Evolutionary conservation across 2,329 filamentous ascomycete species (phyloP).

Genomic region (Monosporascus sp.): DNA sequence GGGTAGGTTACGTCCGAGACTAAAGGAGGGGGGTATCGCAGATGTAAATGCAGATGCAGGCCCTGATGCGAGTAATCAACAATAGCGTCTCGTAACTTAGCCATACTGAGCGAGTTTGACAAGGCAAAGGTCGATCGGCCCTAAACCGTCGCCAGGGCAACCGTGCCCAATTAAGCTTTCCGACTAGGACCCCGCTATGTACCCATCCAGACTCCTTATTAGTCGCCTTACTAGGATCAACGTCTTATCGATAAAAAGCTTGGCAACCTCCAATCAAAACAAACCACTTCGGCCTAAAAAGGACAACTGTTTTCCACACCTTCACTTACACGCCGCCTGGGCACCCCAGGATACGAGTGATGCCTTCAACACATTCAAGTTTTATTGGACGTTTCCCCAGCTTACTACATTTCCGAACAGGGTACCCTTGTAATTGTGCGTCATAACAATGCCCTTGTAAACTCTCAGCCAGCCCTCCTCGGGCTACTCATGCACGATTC

Average conservation of each 20-base stretch:
- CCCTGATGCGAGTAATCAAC: conserved; percentile 14
- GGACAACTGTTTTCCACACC: background rate
- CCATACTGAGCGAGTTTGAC: background rate
- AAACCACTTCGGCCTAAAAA: background rate
- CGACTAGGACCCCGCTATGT: no score
- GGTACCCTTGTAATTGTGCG: no score
- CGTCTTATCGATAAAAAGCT: conserved; percentile 14
- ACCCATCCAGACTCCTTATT: background rate
- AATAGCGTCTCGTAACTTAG: conserved; percentile 10
- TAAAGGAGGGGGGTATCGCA: conserved; percentile 8
- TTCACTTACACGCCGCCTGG: background rate
- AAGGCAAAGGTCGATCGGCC: no score
- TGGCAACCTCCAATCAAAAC: conserved; percentile 15
- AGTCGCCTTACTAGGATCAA: conserved; percentile 3
- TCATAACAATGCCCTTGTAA: no score
- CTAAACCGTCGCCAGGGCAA: background rate
- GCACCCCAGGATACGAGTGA: no score
- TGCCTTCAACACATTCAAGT: no score
- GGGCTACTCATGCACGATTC: background rate
- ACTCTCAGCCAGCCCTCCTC: no score
- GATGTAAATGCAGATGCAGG: conserved; percentile 6
- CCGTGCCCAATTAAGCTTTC: background rate
- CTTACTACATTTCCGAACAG: no score
- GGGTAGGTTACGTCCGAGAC: conserved; percentile 10
- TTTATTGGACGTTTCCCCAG: no score